Evolutionary conservation across 768 basidiomycete species (phyloP).

Genomic region (Suillus subalutaceus): DNA sequence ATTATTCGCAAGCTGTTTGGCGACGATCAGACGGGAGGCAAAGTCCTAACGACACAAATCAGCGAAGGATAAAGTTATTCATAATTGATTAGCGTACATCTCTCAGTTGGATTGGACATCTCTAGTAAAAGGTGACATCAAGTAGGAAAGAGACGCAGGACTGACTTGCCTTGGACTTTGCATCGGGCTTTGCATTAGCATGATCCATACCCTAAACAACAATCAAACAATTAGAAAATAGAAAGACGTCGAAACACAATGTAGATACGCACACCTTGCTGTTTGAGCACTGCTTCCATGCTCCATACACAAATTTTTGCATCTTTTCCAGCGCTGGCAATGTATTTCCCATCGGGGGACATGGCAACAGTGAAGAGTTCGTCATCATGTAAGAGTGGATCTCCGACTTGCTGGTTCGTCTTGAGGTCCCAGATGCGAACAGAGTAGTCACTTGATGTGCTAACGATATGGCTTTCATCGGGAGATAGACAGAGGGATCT

Average conservation of each 20-base stretch:
- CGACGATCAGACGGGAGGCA: background rate
- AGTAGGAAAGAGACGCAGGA: too few relatives aligned
- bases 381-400: background rate
- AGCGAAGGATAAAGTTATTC: background rate
- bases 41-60: background rate
- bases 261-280: too few relatives aligned
- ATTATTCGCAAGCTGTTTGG: constrained; percentile 21
- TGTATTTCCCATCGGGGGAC: background rate
- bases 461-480: background rate
- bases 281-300: background rate
- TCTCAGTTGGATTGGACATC: background rate
- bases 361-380: background rate
- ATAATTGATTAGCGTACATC: background rate
- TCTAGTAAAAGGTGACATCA: background rate
- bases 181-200: background rate
- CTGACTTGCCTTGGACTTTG: background rate
- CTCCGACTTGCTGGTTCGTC: background rate
- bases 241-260: too few relatives aligned
- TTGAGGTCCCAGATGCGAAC: background rate
- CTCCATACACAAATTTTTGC: background rate
- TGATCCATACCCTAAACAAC: too few relatives aligned
- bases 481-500: rapidly evolving
- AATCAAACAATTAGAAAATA: too few relatives aligned
- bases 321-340: background rate
- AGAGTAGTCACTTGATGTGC: background rate